Evolutionary conservation across 768 basidiomycete species (phyloP).

Genomic region (Tulasnella sp.): DNA sequence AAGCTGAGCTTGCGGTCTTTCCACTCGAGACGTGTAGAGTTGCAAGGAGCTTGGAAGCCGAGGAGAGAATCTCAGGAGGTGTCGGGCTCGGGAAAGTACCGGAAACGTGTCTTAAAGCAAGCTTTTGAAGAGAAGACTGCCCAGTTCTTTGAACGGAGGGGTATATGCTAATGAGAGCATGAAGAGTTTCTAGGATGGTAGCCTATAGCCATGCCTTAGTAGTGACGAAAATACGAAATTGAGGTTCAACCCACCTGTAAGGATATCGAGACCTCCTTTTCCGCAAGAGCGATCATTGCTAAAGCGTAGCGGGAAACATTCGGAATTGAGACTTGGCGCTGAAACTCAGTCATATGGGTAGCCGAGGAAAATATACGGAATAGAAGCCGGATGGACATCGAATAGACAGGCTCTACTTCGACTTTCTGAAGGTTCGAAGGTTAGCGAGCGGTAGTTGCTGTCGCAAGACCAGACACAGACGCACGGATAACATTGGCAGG

Average conservation of each 20-base stretch:
- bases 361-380: slow-evolving; percentile 63
- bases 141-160: slow-evolving; percentile 67
- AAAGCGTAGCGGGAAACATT: slow-evolving; percentile 71
- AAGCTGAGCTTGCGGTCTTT: slow-evolving; percentile 68
- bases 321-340: slow-evolving; percentile 74
- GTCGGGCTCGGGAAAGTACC: slow-evolving; percentile 56
- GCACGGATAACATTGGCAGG: slow-evolving; percentile 69
- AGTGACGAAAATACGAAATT: neutral
- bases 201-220: slow-evolving; percentile 45
- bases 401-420: slow-evolving; percentile 62
- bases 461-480: slow-evolving; percentile 43
- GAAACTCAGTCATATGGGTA: slow-evolving; percentile 71
- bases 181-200: slow-evolving; percentile 54
- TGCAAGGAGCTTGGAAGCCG: slow-evolving; percentile 63
- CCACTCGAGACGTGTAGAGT: slow-evolving; percentile 73
- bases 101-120: slow-evolving; percentile 61
- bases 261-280: slow-evolving; percentile 54
- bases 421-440: slow-evolving; percentile 59
- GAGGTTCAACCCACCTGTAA: neutral
- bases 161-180: slow-evolving; percentile 63
- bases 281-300: slow-evolving; percentile 59
- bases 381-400: slow-evolving; percentile 67
- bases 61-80: slow-evolving; percentile 47
- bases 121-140: slow-evolving; percentile 54
- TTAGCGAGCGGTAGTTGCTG: neutral